Evolutionary conservation across 192 early-diverging fungal genomes (phyloP), one percentile per base, ranked within the genome.

Genomic region (Coemansia sp.): DNA sequence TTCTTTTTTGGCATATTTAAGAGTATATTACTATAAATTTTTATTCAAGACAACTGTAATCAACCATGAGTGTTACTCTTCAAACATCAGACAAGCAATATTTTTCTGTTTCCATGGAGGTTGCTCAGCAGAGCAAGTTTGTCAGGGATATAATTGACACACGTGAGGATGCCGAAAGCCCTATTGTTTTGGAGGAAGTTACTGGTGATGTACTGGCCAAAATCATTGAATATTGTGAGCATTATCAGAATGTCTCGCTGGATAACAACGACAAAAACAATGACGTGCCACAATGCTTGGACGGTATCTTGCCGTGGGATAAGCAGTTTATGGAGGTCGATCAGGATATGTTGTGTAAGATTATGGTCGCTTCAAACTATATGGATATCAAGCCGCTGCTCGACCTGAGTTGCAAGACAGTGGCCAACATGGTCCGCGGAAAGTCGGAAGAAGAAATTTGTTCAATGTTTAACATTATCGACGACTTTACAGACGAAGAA

Each of bases 361-460:
- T 92, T n/a, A 87, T 92, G 63, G 67, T 93, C 56, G 91, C 92
- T 38, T 88, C 93, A 41, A 93, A 94, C 71, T 92, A 93, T 76
- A 83, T 99, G 60, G 97, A 98, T 76, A 98, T 98, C 68, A 97
- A 96, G 79, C 91, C 93, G 12, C 85, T 99, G 50, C 83, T 99
- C 49, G 95, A 99, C 80, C 84, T 99, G 55, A 93, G 94, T 7
- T 99, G 97, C 86, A 98, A 97, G 84, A 94, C 94, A 3, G 93
- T 98, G 45, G 97, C 97, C 56, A 97, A 96, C 72, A 93, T 96
- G 93, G 91, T 99, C 78, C 93, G 93, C 75, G 93, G 93, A 38
- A 98, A 98, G 83, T 83, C 87, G 9, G 89, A 94, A 14, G 91
- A 97, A 57, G 88, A 97, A 81, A 97, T 98, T 65, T 87, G 96